Evolutionary conservation across 306 rosid species (phyloP), one percentile per base, ranked within the genome.

Genomic region (Nissolia schottii): DNA sequence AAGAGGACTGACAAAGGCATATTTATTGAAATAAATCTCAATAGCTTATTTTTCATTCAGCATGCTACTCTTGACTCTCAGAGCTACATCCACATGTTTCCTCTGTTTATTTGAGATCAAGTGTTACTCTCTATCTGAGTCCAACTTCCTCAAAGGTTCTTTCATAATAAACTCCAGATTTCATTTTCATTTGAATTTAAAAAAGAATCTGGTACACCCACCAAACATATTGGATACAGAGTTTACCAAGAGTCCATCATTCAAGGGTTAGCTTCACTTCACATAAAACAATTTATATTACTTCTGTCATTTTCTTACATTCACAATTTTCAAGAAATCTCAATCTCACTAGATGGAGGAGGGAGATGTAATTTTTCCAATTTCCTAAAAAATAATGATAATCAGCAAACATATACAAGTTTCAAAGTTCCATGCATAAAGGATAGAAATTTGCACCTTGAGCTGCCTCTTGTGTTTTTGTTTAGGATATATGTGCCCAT

Each of bases 401-500:
- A 70, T 29, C 29, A 38, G 29, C 48, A 71, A 71, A 70, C 43
- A 54, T 34, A 35, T 45, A 32, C 16, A 64, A 64, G 61, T 62
- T 11, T 9, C 32, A 46, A 45, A 14, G 31, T 50, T 60, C 38
- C 34, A 57, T 57, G 67, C 48, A 49, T 32, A 45, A 55, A 58
- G 77, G 35, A 20, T 29, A 73, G 32, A 53, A 64, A 13, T 43
- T 53, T 49, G 37, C 67, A 90, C 98, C 98, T 83, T 68, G 59
- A 61, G 57, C 62, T 74, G 89, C 38, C 34, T 79, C 46, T 75
- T 57, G 74, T 29, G 55, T 66, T 79, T 79, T 61, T 75, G 71
- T 48, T 62, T 82, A 64, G 80, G 91, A 87, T 85, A 80, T 64
- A 90, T 67, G 78, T 76, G 37, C 20, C 77, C 78, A 53, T 85